These are phyloP conservation scores for Cordyceps pruinosa DNA, from an alignment of 2,329 filamentous ascomycete genomes.

Conservation along the genomic window DNA sequence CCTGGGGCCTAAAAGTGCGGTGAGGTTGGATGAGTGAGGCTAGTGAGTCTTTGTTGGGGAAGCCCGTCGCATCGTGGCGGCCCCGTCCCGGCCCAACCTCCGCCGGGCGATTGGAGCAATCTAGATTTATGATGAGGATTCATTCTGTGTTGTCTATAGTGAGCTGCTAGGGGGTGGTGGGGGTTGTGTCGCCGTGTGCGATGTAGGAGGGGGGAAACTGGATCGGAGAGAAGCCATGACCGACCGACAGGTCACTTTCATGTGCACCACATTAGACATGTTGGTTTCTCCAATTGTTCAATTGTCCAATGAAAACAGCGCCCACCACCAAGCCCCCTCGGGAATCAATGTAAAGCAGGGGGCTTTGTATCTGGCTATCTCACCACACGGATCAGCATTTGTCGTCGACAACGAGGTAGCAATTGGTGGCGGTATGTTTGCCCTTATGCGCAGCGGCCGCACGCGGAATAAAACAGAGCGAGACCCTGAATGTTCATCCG, in stretches of 20 bases:
- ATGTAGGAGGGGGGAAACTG: background rate
- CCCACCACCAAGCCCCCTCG: background rate
- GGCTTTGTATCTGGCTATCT: too few species aligned
- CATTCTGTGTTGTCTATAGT: too few species aligned
- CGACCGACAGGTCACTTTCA: background rate
- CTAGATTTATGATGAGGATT: too few species aligned
- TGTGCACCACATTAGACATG: background rate
- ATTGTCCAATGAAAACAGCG: background rate
- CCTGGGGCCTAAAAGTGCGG: background rate
- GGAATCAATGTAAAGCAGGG: background rate
- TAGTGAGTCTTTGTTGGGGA: slow-evolving; percentile 8
- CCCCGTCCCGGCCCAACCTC: background rate
- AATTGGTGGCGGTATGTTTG: too few species aligned
- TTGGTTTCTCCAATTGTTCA: background rate
- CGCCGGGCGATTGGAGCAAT: too few species aligned
- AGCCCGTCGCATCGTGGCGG: background rate
- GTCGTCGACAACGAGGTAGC: too few species aligned
- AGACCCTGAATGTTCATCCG: background rate
- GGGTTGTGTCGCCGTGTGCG: background rate
- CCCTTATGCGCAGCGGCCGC: too few species aligned
- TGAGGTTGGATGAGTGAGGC: slow-evolving; percentile 2
- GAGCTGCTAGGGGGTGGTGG: too few species aligned
- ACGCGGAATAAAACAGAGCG: background rate
- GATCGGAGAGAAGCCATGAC: background rate
- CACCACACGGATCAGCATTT: too few species aligned